These are phyloP conservation scores for Noccaea caerulescens DNA, from an alignment of 345 rosid genomes.

Conservation along the genomic window DNA sequence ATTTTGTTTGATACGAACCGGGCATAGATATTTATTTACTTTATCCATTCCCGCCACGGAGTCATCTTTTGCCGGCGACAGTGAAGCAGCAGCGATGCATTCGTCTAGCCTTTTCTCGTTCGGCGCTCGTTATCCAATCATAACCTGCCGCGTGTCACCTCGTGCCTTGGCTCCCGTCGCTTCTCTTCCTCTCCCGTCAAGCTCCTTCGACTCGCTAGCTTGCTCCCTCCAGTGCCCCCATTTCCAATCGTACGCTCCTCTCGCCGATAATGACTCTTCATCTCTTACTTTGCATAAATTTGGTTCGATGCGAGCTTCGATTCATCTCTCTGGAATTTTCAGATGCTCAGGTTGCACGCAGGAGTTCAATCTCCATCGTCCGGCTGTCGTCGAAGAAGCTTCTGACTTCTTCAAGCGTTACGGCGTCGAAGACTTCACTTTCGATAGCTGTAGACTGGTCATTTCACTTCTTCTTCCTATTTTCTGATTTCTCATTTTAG, in stretches of 20 bases:
- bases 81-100: constrained; percentile 48
- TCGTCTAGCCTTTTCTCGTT: constrained; percentile 49
- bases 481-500: neutral
- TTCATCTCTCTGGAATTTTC: constrained; percentile 5
- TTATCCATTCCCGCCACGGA: constrained; percentile 62
- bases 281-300: neutral
- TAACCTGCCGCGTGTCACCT: constrained; percentile 57
- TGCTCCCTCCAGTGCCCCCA: constrained; percentile 85
- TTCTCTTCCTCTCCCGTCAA: constrained; percentile 33
- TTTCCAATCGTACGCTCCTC: constrained; percentile 66
- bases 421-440: constrained; percentile 82
- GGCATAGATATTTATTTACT: constrained; percentile 10
- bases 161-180: constrained; percentile 28
- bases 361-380: constrained; percentile 83
- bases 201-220: constrained; percentile 47
- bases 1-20: constrained; percentile 19
- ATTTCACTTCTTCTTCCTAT: neutral
- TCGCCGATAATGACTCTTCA: neutral
- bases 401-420: constrained; percentile 60
- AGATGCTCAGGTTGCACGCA: constrained; percentile 98
- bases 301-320: neutral
- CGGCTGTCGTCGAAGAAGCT: constrained; percentile 72
- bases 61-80: constrained; percentile 29
- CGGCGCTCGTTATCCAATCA: constrained; percentile 50
- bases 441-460: constrained; percentile 83